Conservation (phyloP, 1,284 basidiomycete species). For the Puccinia polysora region DNA sequence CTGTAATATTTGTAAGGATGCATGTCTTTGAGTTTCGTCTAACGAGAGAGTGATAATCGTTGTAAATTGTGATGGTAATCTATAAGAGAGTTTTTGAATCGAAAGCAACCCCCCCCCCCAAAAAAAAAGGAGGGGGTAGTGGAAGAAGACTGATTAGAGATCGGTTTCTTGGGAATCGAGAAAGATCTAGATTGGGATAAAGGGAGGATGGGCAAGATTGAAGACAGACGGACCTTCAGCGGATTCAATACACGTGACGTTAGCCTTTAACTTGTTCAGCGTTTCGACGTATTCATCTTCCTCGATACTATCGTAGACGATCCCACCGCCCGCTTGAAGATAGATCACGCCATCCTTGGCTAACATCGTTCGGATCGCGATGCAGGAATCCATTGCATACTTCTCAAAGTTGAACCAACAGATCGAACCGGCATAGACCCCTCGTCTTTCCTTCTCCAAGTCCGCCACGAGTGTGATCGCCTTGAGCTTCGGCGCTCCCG, state of each 20-base stretch:
- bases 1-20: too few relatives aligned
- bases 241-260: slow-evolving; percentile 74
- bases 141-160: neutral
- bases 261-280: slow-evolving; percentile 86
- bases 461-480: slow-evolving; percentile 88
- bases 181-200: neutral
- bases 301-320: slow-evolving; percentile 94
- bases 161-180: neutral
- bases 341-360: slow-evolving; percentile 92
- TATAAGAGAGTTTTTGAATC: neutral
- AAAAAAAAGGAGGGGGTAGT: too few relatives aligned
- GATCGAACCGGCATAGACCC: slow-evolving; percentile 94
- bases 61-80: slow-evolving; percentile 19
- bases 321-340: slow-evolving; percentile 93
- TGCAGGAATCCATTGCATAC: slow-evolving; percentile 96
- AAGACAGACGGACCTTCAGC: slow-evolving; percentile 71
- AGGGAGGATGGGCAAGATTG: neutral
- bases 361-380: slow-evolving; percentile 96
- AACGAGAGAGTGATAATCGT: too few relatives aligned
- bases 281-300: slow-evolving; percentile 96
- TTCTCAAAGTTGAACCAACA: slow-evolving; percentile 93
- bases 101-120: too few relatives aligned
- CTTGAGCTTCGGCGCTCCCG: slow-evolving; percentile 97
- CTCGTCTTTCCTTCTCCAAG: slow-evolving; percentile 81
- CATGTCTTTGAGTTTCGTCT: too few relatives aligned